Base-by-base conservation (phyloP, 352 stramenopile genomes). In the Poterioochromonas sp. region DNA sequence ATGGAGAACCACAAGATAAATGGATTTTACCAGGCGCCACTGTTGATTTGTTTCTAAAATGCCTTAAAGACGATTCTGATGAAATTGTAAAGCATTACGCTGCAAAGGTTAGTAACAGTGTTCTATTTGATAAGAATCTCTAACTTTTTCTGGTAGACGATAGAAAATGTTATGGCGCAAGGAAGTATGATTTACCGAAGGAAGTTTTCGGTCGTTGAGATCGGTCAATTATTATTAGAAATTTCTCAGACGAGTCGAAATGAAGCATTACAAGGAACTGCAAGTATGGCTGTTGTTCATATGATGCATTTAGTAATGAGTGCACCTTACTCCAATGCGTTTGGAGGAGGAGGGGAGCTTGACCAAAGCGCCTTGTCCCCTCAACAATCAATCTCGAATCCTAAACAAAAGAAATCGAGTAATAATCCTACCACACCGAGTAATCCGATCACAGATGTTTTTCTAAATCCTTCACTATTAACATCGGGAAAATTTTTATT, bases 161-260 rank as follows among this genome's bases (percentile, higher is more conserved):
- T 79, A 32, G 78, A 79, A 53, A 81, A 81, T 40, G 26, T 81
- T 15, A 32, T 79, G 22, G 68, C 78, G 0, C 78, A 79, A 64
- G 78, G 62, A 20, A 5, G 37, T 1, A 8, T 64, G 0, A 11
- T 18, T 12, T 44, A 64, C n/a, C 11, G 47, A 34, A 40, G 40
- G 12, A 5, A 29, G 5, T 64, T 76, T 47, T 11, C n/a, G 5
- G 22, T 43, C 1, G 8, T 65, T 15, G 69, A 76, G 8, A 47
- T 64, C 11, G 43, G 5, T 41, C 40, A 0, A 2, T 37, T 26
- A 34, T n/a, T 76, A 29, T 64, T 76, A 22, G 69, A 76, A 40
- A 12, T 76, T 18, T 26, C 69, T 0, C 69, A 76, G 20, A 62
- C 0, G 0, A 64, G 43, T 29, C 11, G 26, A 15, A 76, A 76